These are phyloP conservation scores for Boletus huronensis DNA, from an alignment of 768 basidiomycete species.

Conservation along the genomic window DNA sequence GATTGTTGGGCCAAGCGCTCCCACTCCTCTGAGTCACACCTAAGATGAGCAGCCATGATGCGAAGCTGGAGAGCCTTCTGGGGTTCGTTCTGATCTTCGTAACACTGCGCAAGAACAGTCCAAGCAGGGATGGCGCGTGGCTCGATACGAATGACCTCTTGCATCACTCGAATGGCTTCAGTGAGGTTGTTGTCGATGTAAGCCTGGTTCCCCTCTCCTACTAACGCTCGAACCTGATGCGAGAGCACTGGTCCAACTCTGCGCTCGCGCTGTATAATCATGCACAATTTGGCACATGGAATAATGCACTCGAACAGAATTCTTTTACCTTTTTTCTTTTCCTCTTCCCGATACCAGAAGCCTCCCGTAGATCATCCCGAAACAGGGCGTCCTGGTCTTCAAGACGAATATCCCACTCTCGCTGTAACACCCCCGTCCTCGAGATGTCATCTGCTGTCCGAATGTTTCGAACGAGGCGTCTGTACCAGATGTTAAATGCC, in stretches of 20 bases:
- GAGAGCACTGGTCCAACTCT: conserved; percentile 5
- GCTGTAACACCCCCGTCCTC: conserved; percentile 27
- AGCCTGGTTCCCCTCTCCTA: conserved; percentile 84
- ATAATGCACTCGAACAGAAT: not conserved
- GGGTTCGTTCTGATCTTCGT: conserved; percentile 8
- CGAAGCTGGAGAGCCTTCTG: conserved; percentile 12
- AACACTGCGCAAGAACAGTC: conserved; percentile 48
- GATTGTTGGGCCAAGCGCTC: conserved; percentile 72
- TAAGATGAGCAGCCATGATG: conserved; percentile 59
- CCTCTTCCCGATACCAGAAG: conserved; percentile 63
- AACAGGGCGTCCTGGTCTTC: conserved; percentile 67
- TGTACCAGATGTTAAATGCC: conserved; percentile 21
- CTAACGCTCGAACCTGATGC: conserved; percentile 20
- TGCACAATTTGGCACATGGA: not conserved
- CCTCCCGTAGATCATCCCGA: conserved; percentile 58
- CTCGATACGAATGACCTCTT: conserved; percentile 91
- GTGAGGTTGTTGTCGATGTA: conserved; percentile 68
- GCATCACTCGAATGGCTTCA: conserved; percentile 74
- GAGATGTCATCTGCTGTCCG: conserved; percentile 36
- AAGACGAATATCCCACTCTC: not conserved
- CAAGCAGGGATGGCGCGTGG: conserved; percentile 80
- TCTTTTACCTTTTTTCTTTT: conserved; percentile 42
- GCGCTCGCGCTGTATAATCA: not conserved
- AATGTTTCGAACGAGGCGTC: conserved; percentile 68
- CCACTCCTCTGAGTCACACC: conserved; percentile 82